phyloP scores from a whole-genome alignment of 177 flowering plant species.

The Telopea speciosissima region DNA sequence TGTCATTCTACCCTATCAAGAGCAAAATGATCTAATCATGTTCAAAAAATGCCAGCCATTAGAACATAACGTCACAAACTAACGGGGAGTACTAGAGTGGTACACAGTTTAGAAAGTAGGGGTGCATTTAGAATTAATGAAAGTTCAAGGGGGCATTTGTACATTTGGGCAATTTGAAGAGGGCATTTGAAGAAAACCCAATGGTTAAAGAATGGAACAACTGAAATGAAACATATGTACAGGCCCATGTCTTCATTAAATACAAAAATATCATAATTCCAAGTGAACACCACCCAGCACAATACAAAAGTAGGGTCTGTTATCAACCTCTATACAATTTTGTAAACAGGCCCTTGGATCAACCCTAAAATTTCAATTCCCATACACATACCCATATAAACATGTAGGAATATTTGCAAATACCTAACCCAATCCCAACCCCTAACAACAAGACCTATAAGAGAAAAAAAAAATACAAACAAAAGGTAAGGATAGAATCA shows the following conservation, averaged over 20 bases:
- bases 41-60: too few species aligned
- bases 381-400: conserved; percentile 12
- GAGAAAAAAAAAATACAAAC: not conserved
- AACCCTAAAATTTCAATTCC: conserved; percentile 4
- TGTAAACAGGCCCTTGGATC: conserved; percentile 7
- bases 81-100: too few species aligned
- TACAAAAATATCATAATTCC: not conserved
- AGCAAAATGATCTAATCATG: too few species aligned
- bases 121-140: too few species aligned
- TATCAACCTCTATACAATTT: not conserved
- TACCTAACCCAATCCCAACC: not conserved
- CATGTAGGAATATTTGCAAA: conserved; percentile 8
- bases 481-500: conserved; percentile 9
- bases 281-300: not conserved
- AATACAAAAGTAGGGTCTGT: not conserved
- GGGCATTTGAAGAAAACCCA: too few species aligned
- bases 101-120: too few species aligned
- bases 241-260: not conserved
- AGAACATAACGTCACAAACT: too few species aligned
- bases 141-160: too few species aligned
- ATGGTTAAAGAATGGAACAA: too few species aligned
- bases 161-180: too few species aligned
- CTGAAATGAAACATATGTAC: not conserved
- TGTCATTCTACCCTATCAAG: too few species aligned
- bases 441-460: not conserved